These are phyloP conservation scores for Breynia disticha DNA, from an alignment of 441 rosid species.

Conservation along the genomic window DNA sequence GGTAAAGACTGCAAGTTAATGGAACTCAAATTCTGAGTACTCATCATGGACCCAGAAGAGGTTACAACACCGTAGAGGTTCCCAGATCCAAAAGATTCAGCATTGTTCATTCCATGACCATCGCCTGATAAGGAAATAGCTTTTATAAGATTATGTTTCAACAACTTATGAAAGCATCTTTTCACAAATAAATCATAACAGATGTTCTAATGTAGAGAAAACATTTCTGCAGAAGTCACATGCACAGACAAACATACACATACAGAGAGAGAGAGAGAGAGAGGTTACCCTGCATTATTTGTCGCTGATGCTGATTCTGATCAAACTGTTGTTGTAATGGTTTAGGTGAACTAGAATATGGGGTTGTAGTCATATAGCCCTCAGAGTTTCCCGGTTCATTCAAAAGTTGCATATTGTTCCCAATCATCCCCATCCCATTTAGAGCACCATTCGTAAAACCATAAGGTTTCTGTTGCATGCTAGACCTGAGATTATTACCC, in stretches of 20 bases:
- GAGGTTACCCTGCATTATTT: slow-evolving; percentile 55
- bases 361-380: slow-evolving; percentile 37
- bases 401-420: slow-evolving; percentile 45
- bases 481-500: slow-evolving; percentile 63
- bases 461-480: slow-evolving; percentile 76
- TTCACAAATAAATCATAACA: not conserved
- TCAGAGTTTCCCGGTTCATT: slow-evolving; percentile 56
- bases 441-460: slow-evolving; percentile 67
- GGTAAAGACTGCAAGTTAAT: slow-evolving; percentile 52
- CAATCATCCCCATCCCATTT: slow-evolving; percentile 63
- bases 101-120: slow-evolving; percentile 53
- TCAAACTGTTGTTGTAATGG: slow-evolving; percentile 66
- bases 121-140: slow-evolving; percentile 52
- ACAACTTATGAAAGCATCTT: not conserved
- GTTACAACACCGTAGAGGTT: slow-evolving; percentile 53
- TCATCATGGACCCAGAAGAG: slow-evolving; percentile 55
- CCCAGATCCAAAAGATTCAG: slow-evolving; percentile 67
- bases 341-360: slow-evolving; percentile 54
- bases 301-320: slow-evolving; percentile 60
- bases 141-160: slow-evolving; percentile 10
- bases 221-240: not conserved
- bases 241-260: slow-evolving; percentile 1
- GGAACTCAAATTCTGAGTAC: slow-evolving; percentile 52
- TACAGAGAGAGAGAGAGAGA: slow-evolving; percentile 9
- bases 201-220: slow-evolving; percentile 1